Base-by-base conservation (phyloP, 768 basidiomycete genomes). In the Amanita pseudoporphyria region DNA sequence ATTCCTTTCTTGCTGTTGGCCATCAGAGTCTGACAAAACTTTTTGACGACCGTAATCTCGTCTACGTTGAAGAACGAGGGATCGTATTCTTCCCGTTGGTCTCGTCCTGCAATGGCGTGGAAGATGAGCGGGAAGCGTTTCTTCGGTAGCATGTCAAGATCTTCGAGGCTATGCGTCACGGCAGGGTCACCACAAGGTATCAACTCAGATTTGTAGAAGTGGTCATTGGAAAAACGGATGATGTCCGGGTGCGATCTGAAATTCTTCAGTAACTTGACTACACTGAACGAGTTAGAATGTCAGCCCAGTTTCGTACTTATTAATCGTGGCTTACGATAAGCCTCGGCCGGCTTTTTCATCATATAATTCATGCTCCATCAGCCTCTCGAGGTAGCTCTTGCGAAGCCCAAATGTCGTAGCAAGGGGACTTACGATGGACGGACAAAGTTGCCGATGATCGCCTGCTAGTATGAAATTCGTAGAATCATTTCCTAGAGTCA, bases 51-150 rank as follows among this genome's bases (percentile, higher is more conserved):
- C 9, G 69, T 67, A 0, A 67, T 73, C 58, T 82, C 81, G 35
- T 72, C 68, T 45, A 74, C 68, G 53, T 83, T 83, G 66, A 82
- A 83, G 65, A 77, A 82, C 0, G 79, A 81, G 12, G 81, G 81
- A 0, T 79, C 81, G 0, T 66, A 67, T 2, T 67, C 64, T 57
- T 83, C 80, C 5, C 72, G 71, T 10, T 73, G 63, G 57, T 82
- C 81, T 43, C 72, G 71, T 5, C 81, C 81, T 4, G 68, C 42
- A 14, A 81, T 66, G 3, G 67, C 71, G 57, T 81, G 74, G 64
- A 82, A 80, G 7, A 82, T 62, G 26, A 82, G 60, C 0, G 81
- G 81, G 62, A 79, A 81, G 10, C 64, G 61, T 39, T 60, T 67
- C 42, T 56, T 69, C 1, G 68, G 68, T 9, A 77, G 49, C 22